These are phyloP conservation scores for Didymella sp. DNA, from an alignment of 2,329 filamentous ascomycete genomes.

Conservation along the genomic window DNA sequence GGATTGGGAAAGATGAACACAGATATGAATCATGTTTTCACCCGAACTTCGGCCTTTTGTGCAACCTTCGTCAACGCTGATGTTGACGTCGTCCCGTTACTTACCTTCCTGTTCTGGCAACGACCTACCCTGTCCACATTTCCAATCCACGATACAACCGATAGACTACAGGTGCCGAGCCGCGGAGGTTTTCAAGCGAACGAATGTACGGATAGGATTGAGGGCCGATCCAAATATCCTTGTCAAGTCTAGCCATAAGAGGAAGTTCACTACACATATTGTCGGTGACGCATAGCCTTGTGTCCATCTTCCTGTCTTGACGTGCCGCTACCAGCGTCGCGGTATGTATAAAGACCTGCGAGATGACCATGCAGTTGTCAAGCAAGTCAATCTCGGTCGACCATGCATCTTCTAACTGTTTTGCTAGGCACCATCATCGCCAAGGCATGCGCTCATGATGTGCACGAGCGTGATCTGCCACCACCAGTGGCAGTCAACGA, in stretches of 20 bases:
- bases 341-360: slow-evolving; percentile 21
- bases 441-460: slow-evolving; percentile 33
- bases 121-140: slow-evolving; percentile 32
- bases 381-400: neutral
- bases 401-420: slow-evolving; percentile 31
- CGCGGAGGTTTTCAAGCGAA: slow-evolving; percentile 21
- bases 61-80: slow-evolving; percentile 8
- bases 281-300: slow-evolving; percentile 14
- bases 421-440: slow-evolving; percentile 27
- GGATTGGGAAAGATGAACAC: slow-evolving; percentile 17
- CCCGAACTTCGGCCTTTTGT: slow-evolving; percentile 2
- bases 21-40: slow-evolving; percentile 48
- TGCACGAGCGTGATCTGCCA: slow-evolving; percentile 38
- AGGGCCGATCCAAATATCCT: slow-evolving; percentile 5
- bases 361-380: neutral
- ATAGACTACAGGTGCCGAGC: slow-evolving; percentile 35
- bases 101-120: slow-evolving; percentile 42
- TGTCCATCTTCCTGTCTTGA: slow-evolving; percentile 3
- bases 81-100: slow-evolving; percentile 19
- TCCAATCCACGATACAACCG: slow-evolving; percentile 19
- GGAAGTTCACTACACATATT: slow-evolving; percentile 33
- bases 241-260: slow-evolving; percentile 32
- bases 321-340: slow-evolving; percentile 9
- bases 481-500: slow-evolving; percentile 42
- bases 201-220: slow-evolving; percentile 1